Base-by-base conservation (phyloP, 352 stramenopile genomes). In the Aphanomyces invadans region DNA sequence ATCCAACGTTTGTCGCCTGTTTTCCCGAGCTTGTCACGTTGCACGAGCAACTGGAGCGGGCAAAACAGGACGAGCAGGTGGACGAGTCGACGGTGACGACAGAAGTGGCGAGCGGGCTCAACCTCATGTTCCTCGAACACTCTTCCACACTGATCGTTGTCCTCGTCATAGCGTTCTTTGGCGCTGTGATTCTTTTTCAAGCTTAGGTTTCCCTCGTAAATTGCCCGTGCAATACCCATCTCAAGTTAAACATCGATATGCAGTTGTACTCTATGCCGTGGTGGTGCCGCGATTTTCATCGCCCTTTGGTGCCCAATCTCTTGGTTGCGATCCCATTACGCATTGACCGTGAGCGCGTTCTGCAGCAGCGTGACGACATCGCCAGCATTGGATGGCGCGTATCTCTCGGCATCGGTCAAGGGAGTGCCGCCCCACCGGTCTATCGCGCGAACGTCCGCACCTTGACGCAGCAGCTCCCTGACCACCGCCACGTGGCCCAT, bases 1-100 rank as follows among this genome's bases (percentile, higher is more conserved):
- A 95, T 74, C 73, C 79, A 3, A 81, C 78, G 0, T 97, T 97
- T 67, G 72, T 84, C 51, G 85, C 88, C 71, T 70, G 97, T 5
- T 97, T 97, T 56, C 88, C 90, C 0, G 83, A 97, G 25, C 77
- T 96, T 15, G 86, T 96, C 33, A 79, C 83, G 48, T 70, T 95
- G 45, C 77, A 95, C 49, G 71, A 81, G 39, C 7, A 29, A 29
- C 15, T 21, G 29, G 49, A 57, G 23, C 49, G 29, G 29, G 25
- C 49, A 39, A 57, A 57, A 29, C 19, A 11, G 7, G 49, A n/a
- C 12, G 19, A 57, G n/a, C 19, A 57, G 11, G 5, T 26, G 7
- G 49, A 32, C 19, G 29, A 54, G 10, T 1, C 1, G 2, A 25
- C 46, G n/a, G n/a, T n/a, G 46, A 25, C 26, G 19, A 36, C 49